Percentiles rank a stretch among this genome's conserved stretches.
phyloP scores from a whole-genome alignment of 1,284 basidiomycete genomes.

The Athelia psychrophila region DNA sequence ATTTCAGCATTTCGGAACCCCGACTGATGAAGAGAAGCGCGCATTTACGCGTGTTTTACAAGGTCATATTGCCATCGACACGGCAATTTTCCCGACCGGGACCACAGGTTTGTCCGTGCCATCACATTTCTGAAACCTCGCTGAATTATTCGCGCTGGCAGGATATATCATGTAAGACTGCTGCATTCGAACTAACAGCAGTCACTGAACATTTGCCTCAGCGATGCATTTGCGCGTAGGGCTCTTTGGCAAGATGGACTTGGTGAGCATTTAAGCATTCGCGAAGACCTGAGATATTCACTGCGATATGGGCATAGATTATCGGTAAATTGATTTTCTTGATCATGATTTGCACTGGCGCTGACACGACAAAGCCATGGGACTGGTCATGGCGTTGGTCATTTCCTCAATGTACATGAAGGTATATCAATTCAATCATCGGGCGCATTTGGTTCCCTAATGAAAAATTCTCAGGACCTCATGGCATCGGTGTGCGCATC shows the following conservation, averaged over 20 bases:
- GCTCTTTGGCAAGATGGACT: conserved; percentile 92
- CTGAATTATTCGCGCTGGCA: conserved; percentile 20
- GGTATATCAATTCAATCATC: conserved; percentile 29
- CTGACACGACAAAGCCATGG: conserved; percentile 57
- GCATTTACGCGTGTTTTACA: conserved; percentile 94
- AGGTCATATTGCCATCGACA: conserved; percentile 92
- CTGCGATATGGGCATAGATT: conserved; percentile 28
- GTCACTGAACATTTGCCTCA: conserved; percentile 26
- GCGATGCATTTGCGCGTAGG: conserved; percentile 84
- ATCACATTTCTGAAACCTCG: no score
- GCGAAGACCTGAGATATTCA: no score
- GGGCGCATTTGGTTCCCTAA: conserved; percentile 1
- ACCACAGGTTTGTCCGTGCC: conserved; percentile 75
- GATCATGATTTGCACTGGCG: conserved; percentile 2
- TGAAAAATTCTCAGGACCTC: conserved; percentile 53
- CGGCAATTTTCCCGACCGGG: conserved; percentile 81
- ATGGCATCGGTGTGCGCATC: conserved; percentile 82
- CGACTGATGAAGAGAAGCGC: conserved; percentile 79
- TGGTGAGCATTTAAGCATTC: conserved; percentile 42
- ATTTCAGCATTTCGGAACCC: conserved; percentile 84
- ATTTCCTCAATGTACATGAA: conserved; percentile 93
- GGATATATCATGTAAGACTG: conserved; percentile 58
- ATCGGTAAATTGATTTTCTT: conserved; percentile 28
- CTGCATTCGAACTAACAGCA: conserved; percentile 3
- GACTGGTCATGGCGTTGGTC: conserved; percentile 93